Base-by-base conservation (phyloP, 1,284 basidiomycete genomes). In the Cutaneotrichosporon cavernicola region DNA sequence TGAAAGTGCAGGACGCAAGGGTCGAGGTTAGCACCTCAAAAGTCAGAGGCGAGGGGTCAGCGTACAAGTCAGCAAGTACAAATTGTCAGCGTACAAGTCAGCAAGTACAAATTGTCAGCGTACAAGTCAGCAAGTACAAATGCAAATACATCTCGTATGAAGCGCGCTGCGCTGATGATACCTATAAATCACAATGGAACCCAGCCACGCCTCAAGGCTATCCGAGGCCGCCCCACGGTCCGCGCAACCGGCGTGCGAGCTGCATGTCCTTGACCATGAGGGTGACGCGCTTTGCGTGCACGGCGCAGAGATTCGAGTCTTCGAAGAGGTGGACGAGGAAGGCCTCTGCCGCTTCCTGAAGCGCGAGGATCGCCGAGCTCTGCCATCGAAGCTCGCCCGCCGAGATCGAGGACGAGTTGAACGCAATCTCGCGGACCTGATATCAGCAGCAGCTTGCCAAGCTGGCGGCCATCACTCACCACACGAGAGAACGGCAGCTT, bases 181-280 rank as follows among this genome's bases (percentile, higher is more conserved):
- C 26, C 34, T 36, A 36, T 36, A 5, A 36, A 36, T 36, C 34
- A 36, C 43, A 46, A 18, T 46, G 43, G 8, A 18, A 46, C 14
- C 40, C 40, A 46, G 6, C 43, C 43, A n/a, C 34, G 18, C 16
- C 43, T 46, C 43, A 7, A 43, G 14, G 4, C 46, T 40, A 60
- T n/a, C 58, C 58, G 26, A 60, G 36, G 16, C 58, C 58, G 18
- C 58, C 86, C 88, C 89, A 91, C 52, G 87, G 86, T 2, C 96
- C 96, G 64, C 96, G 87, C 83, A 99, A 92, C 70, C 96, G 87
- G 63, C 96, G 86, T 31, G 96, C 96, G 52, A 99, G 88, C 71
- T 97, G 93, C 69, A 99, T 96, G 77, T 99, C 97, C 70, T 90
- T 87, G 68, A 93, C 91, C 95, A 97, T 97, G 74, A 99, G 90